Evolutionary conservation across 2,329 filamentous ascomycete genomes (phyloP), one percentile per base, ranked within the genome.

Genomic region (Coniella vitis): DNA sequence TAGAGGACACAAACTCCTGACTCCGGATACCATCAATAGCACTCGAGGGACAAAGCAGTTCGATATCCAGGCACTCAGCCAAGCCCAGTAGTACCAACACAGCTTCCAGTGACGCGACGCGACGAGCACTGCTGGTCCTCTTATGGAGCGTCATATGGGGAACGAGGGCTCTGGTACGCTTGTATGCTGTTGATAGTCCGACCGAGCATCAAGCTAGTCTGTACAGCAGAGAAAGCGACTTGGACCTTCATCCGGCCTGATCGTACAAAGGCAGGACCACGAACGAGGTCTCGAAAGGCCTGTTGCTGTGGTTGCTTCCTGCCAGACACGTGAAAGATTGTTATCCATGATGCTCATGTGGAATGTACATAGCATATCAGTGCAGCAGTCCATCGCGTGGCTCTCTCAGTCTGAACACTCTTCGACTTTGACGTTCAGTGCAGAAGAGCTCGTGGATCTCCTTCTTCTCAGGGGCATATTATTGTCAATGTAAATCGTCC

Each of bases 41-140:
- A 66, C 75, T 60, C 60, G 72, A 47, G 67, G 76, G 63, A 65
- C 72, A 55, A 63, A 77, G 55, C 52, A 70, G 34, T 56, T 69
- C 48, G 57, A 73, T 35, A 58, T 63, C 42, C 60, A 78, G 56
- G 61, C 75, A 58, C 3, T 58, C 22, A 12, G 52, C 46, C 3
- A 38, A 47, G 19, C 59, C n/a, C 56, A 0, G 60, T 58, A 57
- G 65, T 65, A 36, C 65, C 65, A 1, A 60, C 61, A 47, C 63
- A 66, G 1, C 51, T 49, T 3, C 63, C 63, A 1, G 62, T 55
- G 14, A 52, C 59, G 36, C 69, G 69, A 4, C 62, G 36, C 69
- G 69, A 4, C 62, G 64, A 1, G 69, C 71, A 38, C 71, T 50
- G 47, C 63, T 67, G 10, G 59, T 61, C 60, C 68, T 69, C 43